These are phyloP conservation scores for Flaveria sonorensis DNA, from an alignment of 129 eudicot species.

Conservation along the genomic window DNA sequence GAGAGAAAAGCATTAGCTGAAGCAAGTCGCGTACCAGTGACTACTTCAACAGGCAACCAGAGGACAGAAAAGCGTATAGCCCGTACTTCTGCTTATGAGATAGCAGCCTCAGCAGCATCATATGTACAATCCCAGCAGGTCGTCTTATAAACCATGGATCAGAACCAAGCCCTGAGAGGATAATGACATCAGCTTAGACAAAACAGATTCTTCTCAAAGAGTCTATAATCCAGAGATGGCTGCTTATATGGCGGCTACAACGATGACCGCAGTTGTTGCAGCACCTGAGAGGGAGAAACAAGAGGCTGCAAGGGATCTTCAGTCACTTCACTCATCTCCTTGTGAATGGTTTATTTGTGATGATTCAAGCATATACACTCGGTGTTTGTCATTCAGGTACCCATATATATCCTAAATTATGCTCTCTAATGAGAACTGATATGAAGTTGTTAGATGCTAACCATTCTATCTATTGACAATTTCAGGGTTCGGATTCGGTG, in stretches of 20 bases:
- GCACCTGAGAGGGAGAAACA: slow-evolving; percentile 74
- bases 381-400: slow-evolving; percentile 80
- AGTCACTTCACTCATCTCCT: slow-evolving; percentile 71
- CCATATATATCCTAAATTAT: not conserved
- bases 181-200: slow-evolving; percentile 17
- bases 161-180: slow-evolving; percentile 30
- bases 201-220: slow-evolving; percentile 33
- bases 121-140: slow-evolving; percentile 64
- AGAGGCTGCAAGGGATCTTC: slow-evolving; percentile 73
- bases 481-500: slow-evolving; percentile 77
- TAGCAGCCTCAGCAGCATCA: slow-evolving; percentile 82
- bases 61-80: slow-evolving; percentile 12
- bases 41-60: slow-evolving; percentile 25
- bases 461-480: not conserved
- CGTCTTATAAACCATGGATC: slow-evolving; percentile 38
- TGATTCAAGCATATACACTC: slow-evolving; percentile 68
- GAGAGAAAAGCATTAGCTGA: slow-evolving; percentile 64
- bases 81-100: slow-evolving; percentile 58
- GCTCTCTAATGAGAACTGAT: not conserved
- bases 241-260: slow-evolving; percentile 81
- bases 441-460: slow-evolving; percentile 13
- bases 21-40: slow-evolving; percentile 31
- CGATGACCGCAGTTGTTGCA: slow-evolving; percentile 88
- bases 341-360: slow-evolving; percentile 92
- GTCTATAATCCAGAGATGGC: slow-evolving; percentile 72